Base-by-base conservation (phyloP, 2,329 filamentous ascomycete genomes). In the Corynespora cassiicola region DNA sequence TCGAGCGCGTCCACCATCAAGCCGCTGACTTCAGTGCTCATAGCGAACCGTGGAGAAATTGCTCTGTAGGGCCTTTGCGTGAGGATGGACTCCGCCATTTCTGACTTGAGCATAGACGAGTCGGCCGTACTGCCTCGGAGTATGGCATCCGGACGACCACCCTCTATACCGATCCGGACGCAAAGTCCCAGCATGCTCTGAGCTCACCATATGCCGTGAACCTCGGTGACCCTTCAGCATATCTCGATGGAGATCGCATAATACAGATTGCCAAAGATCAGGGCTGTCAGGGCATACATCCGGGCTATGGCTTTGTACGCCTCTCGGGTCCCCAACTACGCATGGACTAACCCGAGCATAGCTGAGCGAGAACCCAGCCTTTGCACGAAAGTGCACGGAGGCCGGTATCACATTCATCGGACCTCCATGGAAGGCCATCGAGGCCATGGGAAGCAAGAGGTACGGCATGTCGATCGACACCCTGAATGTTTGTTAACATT, bases 41-140 rank as follows among this genome's bases (percentile, higher is more conserved):
- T 99, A 65, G 94, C 94, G 36, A 99, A 99, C 68, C 86, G 94
- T 56, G 94, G 94, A 57, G 94, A 99, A 72, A 99, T 99, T 57
- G 94, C 94, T 32, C 78, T 99, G 65, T 80, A 66, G 50, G 73
- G n/a, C n/a, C 16, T 38, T 19, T 22, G n/a, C 21, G 22, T 15
- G 8, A 28, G 12, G 21, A 18, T n/a, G 11, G 18, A 16, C 7
- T 5, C 22, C n/a, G 21, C 20, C 4, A 24, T 11, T 3, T 15
- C 22, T 27, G 7, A 17, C 9, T 9, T 22, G 19, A 27, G 25
- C 4, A 29, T 10, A 80, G 77, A 47, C 88, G 94, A 54, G 94
- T 99, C 53, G 87, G 91, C 52, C 83, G 85, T 52, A 99, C 94
- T 15, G 94, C 94, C 21, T 79, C 88, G 33, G 83, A 87, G 49